Conservation (phyloP, 306 rosid genomes). For the Clitoria ternatea region DNA sequence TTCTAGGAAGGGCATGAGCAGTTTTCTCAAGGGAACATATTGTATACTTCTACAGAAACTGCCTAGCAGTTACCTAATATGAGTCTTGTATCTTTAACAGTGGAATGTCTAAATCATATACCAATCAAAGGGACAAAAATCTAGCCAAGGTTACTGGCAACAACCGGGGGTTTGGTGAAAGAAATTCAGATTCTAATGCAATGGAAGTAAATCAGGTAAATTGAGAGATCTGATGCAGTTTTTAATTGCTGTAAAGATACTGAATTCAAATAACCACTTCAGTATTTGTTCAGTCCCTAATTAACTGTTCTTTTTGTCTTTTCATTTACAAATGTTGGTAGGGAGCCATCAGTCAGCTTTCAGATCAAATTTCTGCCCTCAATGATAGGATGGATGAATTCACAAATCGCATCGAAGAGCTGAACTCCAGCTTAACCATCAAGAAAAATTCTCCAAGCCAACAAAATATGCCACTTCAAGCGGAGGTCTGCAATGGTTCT, state of each 20-base stretch:
- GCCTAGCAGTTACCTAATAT: slow-evolving; percentile 4
- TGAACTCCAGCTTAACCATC: slow-evolving; percentile 63
- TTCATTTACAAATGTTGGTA: slow-evolving; percentile 27
- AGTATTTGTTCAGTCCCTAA: not conserved
- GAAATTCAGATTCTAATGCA: slow-evolving; percentile 53
- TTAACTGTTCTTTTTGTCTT: not conserved
- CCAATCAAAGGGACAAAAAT: slow-evolving; percentile 79
- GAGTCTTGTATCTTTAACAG: slow-evolving; percentile 39
- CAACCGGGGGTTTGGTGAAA: slow-evolving; percentile 54
- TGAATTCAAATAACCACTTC: slow-evolving; percentile 4
- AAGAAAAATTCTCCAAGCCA: slow-evolving; percentile 64
- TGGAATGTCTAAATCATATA: slow-evolving; percentile 82
- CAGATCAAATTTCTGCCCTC: slow-evolving; percentile 83
- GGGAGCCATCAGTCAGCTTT: slow-evolving; percentile 71
- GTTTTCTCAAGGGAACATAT: not conserved
- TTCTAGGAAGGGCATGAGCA: not conserved
- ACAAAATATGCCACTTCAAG: slow-evolving; percentile 66
- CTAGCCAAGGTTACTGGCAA: slow-evolving; percentile 47
- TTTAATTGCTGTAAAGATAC: not conserved
- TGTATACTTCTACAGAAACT: not conserved
- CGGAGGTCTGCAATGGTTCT: slow-evolving; percentile 81
- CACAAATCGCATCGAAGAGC: slow-evolving; percentile 79
- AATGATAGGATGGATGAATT: slow-evolving; percentile 97
- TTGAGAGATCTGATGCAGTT: not conserved
- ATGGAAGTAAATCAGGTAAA: slow-evolving; percentile 60